These are phyloP conservation scores for Naganishia sp. DNA, from an alignment of 1,284 basidiomycete genomes.

Conservation along the genomic window DNA sequence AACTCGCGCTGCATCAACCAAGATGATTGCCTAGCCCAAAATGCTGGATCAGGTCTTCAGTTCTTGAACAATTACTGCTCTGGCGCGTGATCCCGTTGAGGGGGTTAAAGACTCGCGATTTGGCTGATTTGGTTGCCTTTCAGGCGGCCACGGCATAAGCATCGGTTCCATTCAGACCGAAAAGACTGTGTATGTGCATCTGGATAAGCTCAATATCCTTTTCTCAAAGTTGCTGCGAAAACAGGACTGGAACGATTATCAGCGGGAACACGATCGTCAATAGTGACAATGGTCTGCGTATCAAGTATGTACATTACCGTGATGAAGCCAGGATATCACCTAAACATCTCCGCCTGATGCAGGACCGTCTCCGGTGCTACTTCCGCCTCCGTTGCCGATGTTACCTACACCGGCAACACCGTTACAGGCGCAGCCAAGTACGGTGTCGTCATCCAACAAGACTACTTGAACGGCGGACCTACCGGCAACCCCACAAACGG, in stretches of 20 bases:
- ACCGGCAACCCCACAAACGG: conserved; percentile 36
- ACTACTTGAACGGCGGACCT: conserved; percentile 36
- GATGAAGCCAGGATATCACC: neutral
- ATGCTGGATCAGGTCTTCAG: conserved; percentile 13
- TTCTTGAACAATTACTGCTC: conserved; percentile 31
- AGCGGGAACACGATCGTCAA: conserved; percentile 37
- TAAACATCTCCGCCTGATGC: neutral
- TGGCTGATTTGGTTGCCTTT: neutral
- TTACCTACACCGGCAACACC: conserved; percentile 39
- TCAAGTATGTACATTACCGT: conserved; percentile 20
- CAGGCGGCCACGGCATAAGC: conserved; percentile 34
- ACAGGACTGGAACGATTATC: conserved; percentile 35
- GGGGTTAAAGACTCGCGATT: neutral
- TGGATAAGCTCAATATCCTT: neutral
- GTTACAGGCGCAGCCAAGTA: conserved; percentile 23
- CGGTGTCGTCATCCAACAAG: conserved; percentile 39
- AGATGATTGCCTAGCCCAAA: conserved; percentile 33
- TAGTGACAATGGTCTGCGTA: conserved; percentile 33
- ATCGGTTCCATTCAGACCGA: conserved; percentile 27
- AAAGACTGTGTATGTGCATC: conserved; percentile 18
- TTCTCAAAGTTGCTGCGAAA: neutral
- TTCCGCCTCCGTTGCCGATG: conserved; percentile 35
- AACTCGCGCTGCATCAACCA: conserved; percentile 27
- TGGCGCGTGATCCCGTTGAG: neutral
- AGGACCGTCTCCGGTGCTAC: conserved; percentile 35